These are phyloP conservation scores for Falciphora oryzae DNA, from an alignment of 2,329 filamentous ascomycete species.

Conservation along the genomic window DNA sequence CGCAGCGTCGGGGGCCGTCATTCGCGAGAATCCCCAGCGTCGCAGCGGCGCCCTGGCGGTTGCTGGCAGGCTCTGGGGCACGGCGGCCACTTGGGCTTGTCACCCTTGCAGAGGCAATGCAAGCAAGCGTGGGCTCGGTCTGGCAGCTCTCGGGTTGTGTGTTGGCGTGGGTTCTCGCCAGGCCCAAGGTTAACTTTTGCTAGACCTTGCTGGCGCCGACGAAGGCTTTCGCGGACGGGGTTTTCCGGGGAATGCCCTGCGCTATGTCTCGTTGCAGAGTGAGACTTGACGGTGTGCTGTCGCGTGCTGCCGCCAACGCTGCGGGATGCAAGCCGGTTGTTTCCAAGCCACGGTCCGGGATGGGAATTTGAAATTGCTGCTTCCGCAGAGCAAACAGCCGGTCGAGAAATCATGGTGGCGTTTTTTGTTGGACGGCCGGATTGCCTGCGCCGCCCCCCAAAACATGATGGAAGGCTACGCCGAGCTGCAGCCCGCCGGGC, in stretches of 20 bases:
- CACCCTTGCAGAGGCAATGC: too few relatives aligned
- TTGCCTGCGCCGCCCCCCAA: background rate
- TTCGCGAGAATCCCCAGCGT: conserved; percentile 20
- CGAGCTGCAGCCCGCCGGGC: background rate
- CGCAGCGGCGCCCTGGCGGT: conserved; percentile 7
- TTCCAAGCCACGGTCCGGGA: background rate
- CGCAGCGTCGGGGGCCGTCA: conserved; percentile 31
- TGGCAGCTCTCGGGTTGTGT: too few relatives aligned
- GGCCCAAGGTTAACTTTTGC: too few relatives aligned
- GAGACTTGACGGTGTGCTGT: background rate
- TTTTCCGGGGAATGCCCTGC: too few relatives aligned
- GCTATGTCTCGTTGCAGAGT: too few relatives aligned
- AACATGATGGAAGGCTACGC: background rate
- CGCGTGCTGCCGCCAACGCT: background rate
- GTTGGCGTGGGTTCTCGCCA: too few relatives aligned
- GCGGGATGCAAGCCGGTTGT: too few relatives aligned
- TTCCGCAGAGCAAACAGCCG: background rate
- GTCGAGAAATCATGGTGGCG: too few relatives aligned
- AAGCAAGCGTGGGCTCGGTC: too few relatives aligned
- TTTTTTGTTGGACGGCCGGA: background rate
- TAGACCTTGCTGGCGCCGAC: too few relatives aligned
- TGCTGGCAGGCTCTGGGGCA: background rate
- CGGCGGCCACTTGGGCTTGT: too few relatives aligned
- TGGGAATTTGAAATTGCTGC: background rate
- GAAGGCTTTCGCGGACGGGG: too few relatives aligned